Evolutionary conservation across 371 early-diverging fungal genomes (phyloP), one percentile per base, ranked within the genome.

Genomic region (Mortierella sp.): DNA sequence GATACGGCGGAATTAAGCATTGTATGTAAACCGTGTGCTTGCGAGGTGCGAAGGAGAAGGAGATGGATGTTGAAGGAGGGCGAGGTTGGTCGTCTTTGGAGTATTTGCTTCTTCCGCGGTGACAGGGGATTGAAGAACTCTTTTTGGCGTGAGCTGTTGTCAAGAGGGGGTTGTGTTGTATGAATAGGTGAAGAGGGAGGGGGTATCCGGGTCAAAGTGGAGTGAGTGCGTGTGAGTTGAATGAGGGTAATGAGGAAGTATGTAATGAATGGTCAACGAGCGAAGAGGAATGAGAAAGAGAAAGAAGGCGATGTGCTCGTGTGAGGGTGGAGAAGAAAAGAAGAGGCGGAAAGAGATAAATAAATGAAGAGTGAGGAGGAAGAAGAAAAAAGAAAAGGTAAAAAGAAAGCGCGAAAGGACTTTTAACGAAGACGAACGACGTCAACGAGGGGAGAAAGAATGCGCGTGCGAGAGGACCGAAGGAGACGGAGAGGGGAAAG

Each of bases 1-100:
- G 83, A 64, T 31, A 73, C 69, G 5, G 79, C 54, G 19, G 76
- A 67, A 75, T 75, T 64, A 43, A 54, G 34, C 34, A 43, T 48
- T 34, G 2, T 59, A 31, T 59, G 2, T 59, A 28, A 11, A 8
- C 28, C 28, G 28, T 57, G 28, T 57, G 57, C 28, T 13, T 57
- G 31, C 13, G 59, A 24, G 2, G 14, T 57, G 57, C 13, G 28
- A 6, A 31, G 28, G 61, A 5, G 34, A 16, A 28, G 14, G n/a
- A 37, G 43, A n/a, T 19, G 64, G 34, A 19, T 64, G 43, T 21
- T 16, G 34, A 64, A 19, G 37, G 14, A 37, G 40, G 10, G 37
- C 5, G 67, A 37, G 24, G 19, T 24, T 8, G 24, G 34, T 10
- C 16, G 8, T 19, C 21, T 9, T 67, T 40, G 37, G 43, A 40